Evolutionary conservation across 139 green algal species (phyloP), one percentile per base, ranked within the genome.

Genomic region (Picochlorum sp.): DNA sequence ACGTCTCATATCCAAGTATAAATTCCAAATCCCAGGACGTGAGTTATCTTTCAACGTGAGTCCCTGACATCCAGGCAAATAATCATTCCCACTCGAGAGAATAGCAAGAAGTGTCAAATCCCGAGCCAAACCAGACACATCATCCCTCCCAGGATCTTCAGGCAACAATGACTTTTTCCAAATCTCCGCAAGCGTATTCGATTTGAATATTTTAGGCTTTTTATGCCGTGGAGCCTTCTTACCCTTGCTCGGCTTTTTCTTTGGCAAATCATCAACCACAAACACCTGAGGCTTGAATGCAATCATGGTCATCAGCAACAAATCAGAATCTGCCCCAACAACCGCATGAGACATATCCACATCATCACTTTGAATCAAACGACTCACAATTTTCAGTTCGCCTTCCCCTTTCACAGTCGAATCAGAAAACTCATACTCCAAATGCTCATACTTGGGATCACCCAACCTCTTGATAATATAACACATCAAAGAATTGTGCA

Each of bases 381-480:
- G 74, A 0, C 74, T 73, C 31, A 95, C 51, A 21, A 95, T 86
- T 69, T 95, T 95, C n/a, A 91, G 73, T 74, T 95, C 88, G 2
- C 88, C 88, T 71, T 95, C 88, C n/a, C 88, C 88, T 77, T 83
- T 74, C 4, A 95, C 88, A 4, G 79, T 91, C 15, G 77, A 81
- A 18, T 88, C 85, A 10, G 80, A 89, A 21, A 95, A 30, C 74
- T 95, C 88, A 68, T 86, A 90, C 13, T 73, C 24, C 15, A 92
- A 45, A 71, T 86, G 69, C 4, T 37, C 26, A 37, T 60, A 83
- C 60, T 66, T 51, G 2, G 62, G 65, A 11, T 63, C 26, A 15
- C 57, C 56, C 51, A 90, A 71, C 13, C 70, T 57, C 20, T 79
- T 60, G 44, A 60, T 77, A n/a, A 89, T 78, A 66, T 76, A 94